phyloP scores from a whole-genome alignment of 768 basidiomycete genomes.

The Russula compacta region DNA sequence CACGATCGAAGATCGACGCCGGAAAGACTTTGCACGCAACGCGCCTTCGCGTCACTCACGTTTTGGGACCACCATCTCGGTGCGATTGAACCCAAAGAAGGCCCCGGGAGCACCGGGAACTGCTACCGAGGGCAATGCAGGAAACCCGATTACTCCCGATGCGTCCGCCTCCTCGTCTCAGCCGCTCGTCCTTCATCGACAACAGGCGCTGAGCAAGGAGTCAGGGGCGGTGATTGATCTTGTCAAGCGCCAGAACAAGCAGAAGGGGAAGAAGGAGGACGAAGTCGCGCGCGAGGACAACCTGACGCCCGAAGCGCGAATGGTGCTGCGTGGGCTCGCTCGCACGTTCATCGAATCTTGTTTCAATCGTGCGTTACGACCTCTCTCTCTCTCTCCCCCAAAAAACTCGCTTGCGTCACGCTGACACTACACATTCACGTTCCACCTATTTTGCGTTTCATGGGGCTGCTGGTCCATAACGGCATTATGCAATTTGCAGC shows the following conservation, averaged over 20 bases:
- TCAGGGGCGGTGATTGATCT: conserved; percentile 65
- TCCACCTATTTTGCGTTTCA: no score
- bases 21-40: conserved; percentile 43
- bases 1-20: conserved; percentile 60
- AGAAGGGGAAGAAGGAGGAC: conserved; percentile 53
- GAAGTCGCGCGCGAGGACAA: conserved; percentile 62
- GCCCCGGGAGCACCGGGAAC: background rate
- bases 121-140: conserved; percentile 23
- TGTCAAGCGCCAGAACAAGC: conserved; percentile 38
- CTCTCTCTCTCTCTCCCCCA: background rate
- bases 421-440: no score
- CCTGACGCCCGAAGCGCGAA: conserved; percentile 54
- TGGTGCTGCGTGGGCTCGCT: conserved; percentile 59
- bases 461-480: no score
- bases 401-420: no score
- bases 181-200: conserved; percentile 74
- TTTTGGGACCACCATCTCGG: conserved; percentile 90
- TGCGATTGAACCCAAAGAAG: conserved; percentile 58
- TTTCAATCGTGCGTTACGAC: conserved; percentile 69
- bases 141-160: conserved; percentile 20
- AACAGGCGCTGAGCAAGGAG: conserved; percentile 66
- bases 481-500: conserved; percentile 35
- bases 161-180: conserved; percentile 35
- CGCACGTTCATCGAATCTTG: conserved; percentile 68
- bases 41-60: conserved; percentile 81